These are phyloP conservation scores for Fomitopsis pulvina DNA, from an alignment of 768 basidiomycete genomes.

Conservation along the genomic window DNA sequence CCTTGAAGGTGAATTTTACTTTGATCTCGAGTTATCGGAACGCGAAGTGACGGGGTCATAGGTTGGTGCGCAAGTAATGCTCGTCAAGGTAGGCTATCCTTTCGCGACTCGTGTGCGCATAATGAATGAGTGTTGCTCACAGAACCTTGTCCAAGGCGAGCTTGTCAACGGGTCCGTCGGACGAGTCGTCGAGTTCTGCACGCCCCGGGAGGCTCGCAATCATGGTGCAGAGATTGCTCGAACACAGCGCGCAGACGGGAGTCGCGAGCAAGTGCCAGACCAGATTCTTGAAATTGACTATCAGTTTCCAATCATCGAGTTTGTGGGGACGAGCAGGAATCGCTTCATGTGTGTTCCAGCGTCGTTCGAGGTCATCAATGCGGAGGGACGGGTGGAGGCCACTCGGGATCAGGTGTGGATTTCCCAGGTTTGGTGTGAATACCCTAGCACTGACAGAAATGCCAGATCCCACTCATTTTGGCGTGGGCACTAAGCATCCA, in stretches of 20 bases:
- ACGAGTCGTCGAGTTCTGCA: conserved; percentile 10
- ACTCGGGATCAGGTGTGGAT: conserved; percentile 44
- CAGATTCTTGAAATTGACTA: neutral
- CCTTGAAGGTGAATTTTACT: conserved; percentile 33
- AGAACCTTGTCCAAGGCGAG: conserved; percentile 64
- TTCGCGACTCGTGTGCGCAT: too few species aligned
- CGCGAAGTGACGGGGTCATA: conserved; percentile 21
- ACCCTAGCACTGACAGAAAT: too few species aligned
- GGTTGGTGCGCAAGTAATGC: conserved; percentile 83
- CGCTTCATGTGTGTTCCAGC: conserved; percentile 42
- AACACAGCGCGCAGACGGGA: neutral
- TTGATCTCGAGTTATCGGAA: too few species aligned
- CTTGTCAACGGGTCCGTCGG: conserved; percentile 72
- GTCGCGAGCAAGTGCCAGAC: neutral
- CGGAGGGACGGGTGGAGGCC: conserved; percentile 52
- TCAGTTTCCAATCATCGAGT: conserved; percentile 55
- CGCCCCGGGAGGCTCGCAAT: conserved; percentile 31
- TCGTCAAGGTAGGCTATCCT: conserved; percentile 46
- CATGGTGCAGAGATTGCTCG: conserved; percentile 27
- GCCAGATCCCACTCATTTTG: conserved; percentile 53
- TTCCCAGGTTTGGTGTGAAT: neutral
- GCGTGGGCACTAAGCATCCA: conserved; percentile 87
- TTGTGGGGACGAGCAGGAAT: conserved; percentile 40
- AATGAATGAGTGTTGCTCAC: neutral
- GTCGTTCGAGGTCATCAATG: conserved; percentile 61